A percentile compares a stretch with the other conserved stretches of the same genome.
Evolutionary conservation across 169 alveolate genomes (phyloP).

Genomic region (Eimeria brunetti): DNA sequence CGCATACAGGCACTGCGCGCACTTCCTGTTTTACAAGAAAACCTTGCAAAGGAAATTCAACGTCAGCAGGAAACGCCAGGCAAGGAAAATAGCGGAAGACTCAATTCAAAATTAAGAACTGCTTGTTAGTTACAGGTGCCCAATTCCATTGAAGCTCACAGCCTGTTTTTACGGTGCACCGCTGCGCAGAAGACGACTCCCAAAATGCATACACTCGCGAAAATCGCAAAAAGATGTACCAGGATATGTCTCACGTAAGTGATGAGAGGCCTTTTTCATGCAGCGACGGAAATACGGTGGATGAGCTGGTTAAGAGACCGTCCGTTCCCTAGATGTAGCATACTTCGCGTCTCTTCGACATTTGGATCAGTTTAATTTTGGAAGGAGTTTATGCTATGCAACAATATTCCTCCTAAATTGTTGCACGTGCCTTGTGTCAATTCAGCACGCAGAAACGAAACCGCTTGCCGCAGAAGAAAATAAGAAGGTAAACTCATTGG

Average conservation of each 20-base stretch:
- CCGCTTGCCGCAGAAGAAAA: neutral
- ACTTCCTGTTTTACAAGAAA: constrained; percentile 42
- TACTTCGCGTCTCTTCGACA: neutral
- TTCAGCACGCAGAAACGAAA: neutral
- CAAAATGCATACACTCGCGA: constrained; percentile 79
- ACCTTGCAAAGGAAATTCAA: constrained; percentile 26
- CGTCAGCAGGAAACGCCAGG: constrained; percentile 13
- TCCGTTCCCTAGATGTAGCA: neutral
- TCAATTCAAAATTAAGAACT: neutral
- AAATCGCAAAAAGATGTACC: constrained; percentile 77
- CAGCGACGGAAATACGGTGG: neutral
- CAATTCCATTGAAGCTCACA: neutral
- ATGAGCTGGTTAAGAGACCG: neutral
- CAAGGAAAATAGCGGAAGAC: neutral
- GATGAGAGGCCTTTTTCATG: neutral
- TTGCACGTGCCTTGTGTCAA: neutral
- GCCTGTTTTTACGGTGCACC: neutral
- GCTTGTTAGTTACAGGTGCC: neutral
- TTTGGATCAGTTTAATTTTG: neutral
- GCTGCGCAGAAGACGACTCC: constrained; percentile 15
- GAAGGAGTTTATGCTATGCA: neutral
- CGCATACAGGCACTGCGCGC: constrained; percentile 84
- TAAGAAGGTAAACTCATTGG: neutral
- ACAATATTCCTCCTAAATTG: neutral
- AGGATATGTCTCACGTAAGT: constrained; percentile 74